These are phyloP conservation scores for Sphagnurus paluster DNA, from an alignment of 1,284 basidiomycete genomes.

Conservation along the genomic window DNA sequence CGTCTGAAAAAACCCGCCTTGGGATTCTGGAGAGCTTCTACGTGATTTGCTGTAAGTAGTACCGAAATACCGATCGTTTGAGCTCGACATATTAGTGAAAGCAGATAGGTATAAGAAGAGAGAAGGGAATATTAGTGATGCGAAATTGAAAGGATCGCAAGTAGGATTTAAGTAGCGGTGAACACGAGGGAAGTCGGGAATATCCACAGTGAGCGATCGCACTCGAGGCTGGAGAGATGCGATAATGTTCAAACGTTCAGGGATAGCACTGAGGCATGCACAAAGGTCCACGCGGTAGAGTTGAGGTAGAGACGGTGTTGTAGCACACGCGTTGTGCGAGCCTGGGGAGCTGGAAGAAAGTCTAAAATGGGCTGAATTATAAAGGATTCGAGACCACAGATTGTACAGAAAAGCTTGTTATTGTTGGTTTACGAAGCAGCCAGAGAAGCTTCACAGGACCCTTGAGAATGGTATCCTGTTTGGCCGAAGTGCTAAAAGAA, in stretches of 20 bases:
- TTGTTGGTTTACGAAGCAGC: constrained; percentile 28
- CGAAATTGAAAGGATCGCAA: constrained; percentile 40
- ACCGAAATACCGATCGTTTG: constrained; percentile 59
- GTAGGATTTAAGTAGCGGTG: constrained; percentile 47
- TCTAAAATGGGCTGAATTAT: constrained; percentile 22
- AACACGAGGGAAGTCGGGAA: constrained; percentile 36
- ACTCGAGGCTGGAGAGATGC: constrained; percentile 25
- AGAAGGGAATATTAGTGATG: constrained; percentile 51
- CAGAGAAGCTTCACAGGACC: constrained; percentile 29
- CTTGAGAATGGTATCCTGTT: constrained; percentile 26
- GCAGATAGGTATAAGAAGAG: constrained; percentile 44
- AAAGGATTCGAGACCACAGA: constrained; percentile 19
- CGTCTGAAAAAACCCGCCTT: constrained; percentile 67
- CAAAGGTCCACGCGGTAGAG: constrained; percentile 47
- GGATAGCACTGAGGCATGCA: constrained; percentile 49
- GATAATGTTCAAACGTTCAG: constrained; percentile 33
- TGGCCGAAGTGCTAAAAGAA: constrained; percentile 32
- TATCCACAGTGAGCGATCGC: constrained; percentile 16
- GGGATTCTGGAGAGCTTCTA: constrained; percentile 59
- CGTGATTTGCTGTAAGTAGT: constrained; percentile 52
- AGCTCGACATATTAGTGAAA: constrained; percentile 62
- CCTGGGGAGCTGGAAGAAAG: constrained; percentile 13
- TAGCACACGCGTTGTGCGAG: constrained; percentile 28
- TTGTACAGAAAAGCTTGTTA: constrained; percentile 33
- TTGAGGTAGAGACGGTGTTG: constrained; percentile 38